A percentile compares a stretch with the other conserved stretches of the same genome.
Evolutionary conservation across 345 rosid genomes (phyloP).

Genomic region (Triadica sebifera): DNA sequence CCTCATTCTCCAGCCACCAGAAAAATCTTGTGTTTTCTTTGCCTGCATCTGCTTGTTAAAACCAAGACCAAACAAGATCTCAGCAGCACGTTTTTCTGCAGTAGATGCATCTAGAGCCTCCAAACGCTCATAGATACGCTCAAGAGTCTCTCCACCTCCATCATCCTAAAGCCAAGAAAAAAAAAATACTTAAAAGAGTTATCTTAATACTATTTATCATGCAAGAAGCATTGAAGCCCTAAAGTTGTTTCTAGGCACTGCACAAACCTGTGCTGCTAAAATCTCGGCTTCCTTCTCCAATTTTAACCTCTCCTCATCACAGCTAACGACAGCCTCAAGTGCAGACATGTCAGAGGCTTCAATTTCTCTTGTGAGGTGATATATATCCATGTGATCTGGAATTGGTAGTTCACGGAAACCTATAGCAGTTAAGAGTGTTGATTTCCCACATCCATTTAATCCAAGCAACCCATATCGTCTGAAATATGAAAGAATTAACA

Average conservation of each 20-base stretch:
- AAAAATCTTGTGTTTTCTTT: slow-evolving; percentile 86
- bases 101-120: slow-evolving; percentile 93
- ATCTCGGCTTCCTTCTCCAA: slow-evolving; percentile 89
- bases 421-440: slow-evolving; percentile 82
- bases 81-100: slow-evolving; percentile 99
- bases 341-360: slow-evolving; percentile 98
- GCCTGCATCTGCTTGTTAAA: slow-evolving; percentile 88
- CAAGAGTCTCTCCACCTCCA: slow-evolving; percentile 96
- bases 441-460: slow-evolving; percentile 96
- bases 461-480: slow-evolving; percentile 98
- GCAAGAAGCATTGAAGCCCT: not conserved
- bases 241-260: not conserved
- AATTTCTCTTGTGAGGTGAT: slow-evolving; percentile 81
- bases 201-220: not conserved
- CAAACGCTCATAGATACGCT: slow-evolving; percentile 80
- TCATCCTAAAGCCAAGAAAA: slow-evolving; percentile 53
- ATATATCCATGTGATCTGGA: slow-evolving; percentile 95
- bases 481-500: slow-evolving; percentile 3
- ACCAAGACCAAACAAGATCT: slow-evolving; percentile 94
- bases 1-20: slow-evolving; percentile 99
- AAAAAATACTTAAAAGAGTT: not conserved
- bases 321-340: slow-evolving; percentile 77
- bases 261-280: slow-evolving; percentile 62
- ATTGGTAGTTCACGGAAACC: slow-evolving; percentile 90
- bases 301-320: slow-evolving; percentile 91